Evolutionary conservation across 352 stramenopile species (phyloP), one percentile per base, ranked within the genome.

Genomic region (Aphanomyces euteiches): DNA sequence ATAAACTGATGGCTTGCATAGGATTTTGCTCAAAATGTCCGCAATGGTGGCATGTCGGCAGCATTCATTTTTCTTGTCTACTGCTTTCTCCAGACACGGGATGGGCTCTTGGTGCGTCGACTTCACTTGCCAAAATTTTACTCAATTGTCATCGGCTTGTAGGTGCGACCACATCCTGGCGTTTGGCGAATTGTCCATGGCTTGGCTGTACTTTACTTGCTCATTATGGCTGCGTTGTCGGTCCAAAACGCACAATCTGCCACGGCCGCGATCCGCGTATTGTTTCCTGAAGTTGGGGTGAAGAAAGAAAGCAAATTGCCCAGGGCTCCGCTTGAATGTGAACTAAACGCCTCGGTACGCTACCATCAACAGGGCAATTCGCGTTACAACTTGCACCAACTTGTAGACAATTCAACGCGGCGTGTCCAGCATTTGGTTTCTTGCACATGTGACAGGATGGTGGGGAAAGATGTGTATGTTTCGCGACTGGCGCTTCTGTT

Each of bases 381-480:
- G 17, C 28, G 7, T 69, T 12, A 12, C 56, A 36, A 37, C 38
- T 47, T 60, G 61, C 60, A 40, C 13, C 48, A 53, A 17, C 34
- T 47, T 66, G 66, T 59, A 88, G 74, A 83, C 78, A 41, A 41
- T 93, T 34, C 87, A 84, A 48, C 80, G 83, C 5, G 86, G 86
- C 37, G 79, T 93, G 34, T 85, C 84, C 41, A 92, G 83, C 40
- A 92, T 93, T 61, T 93, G 85, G 85, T 93, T 94, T 57, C 50
- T 92, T n/a, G 85, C 86, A 8, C 88, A 95, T 56, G 84, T 93
- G 58, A 90, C 85, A 7, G 83, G 84, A 28, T 95, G 89, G 90
- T 96, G 89, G 90, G 89, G 87, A 61, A 97, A 97, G 74, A 97
- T 97, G 86, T 96, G 90, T 74, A 96, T 97, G 81, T 97, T 97